A percentile compares a stretch with the other conserved stretches of the same genome.
Conservation (phyloP, 2,329 filamentous ascomycete species). For the Niveomyces coronatus region DNA sequence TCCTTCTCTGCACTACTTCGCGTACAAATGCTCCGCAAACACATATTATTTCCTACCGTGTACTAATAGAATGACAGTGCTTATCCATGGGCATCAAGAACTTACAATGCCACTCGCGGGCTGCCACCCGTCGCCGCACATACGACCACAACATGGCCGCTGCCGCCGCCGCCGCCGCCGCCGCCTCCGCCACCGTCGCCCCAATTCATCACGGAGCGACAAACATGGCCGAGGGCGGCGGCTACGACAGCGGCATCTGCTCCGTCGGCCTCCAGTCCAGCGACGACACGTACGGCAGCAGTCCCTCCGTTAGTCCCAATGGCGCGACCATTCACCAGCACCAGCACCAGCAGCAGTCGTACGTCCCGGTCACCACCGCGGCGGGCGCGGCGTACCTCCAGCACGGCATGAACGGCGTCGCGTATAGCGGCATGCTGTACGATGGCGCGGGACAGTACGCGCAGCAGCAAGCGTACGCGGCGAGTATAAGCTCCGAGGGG, state of each 20-base stretch:
- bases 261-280: conserved; percentile 47
- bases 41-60: background rate
- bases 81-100: conserved; percentile 79
- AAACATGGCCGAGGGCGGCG: conserved; percentile 35
- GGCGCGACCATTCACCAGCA: background rate
- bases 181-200: conserved; percentile 2
- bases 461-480: conserved; percentile 37
- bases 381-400: conserved; percentile 1
- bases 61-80: conserved; percentile 46
- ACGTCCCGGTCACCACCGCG: conserved; percentile 1
- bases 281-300: conserved; percentile 31
- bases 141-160: conserved; percentile 28
- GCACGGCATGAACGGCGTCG: conserved; percentile 1
- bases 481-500: conserved; percentile 40
- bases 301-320: conserved; percentile 1
- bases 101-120: conserved; percentile 58
- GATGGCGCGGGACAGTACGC: conserved; percentile 23
- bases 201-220: no score
- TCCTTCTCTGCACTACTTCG: background rate
- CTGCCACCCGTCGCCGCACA: conserved; percentile 55
- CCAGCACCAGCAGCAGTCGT: background rate
- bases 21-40: background rate
- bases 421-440: conserved; percentile 2
- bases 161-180: conserved; percentile 4
- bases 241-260: conserved; percentile 64